Percentiles rank a stretch among this genome's conserved stretches.
Conservation (phyloP, 2,329 filamentous ascomycete species). For the Teratosphaeria epicoccoides region DNA sequence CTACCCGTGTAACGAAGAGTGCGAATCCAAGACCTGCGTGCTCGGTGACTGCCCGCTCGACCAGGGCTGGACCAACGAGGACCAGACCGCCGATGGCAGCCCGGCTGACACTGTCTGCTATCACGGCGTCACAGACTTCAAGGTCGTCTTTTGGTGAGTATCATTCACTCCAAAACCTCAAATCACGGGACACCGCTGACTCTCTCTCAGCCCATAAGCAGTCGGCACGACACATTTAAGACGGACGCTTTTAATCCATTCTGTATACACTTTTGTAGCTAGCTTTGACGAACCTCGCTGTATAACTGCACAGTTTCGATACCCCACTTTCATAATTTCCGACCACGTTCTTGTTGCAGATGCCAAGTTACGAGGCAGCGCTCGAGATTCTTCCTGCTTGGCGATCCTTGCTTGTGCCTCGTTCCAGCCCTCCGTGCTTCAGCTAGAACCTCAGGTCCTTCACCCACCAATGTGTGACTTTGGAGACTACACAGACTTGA, state of each 20-base stretch:
- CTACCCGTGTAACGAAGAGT: slow-evolving; percentile 12
- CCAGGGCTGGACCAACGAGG: slow-evolving; percentile 19
- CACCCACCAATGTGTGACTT: no score
- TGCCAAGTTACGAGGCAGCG: no score
- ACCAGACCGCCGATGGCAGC: slow-evolving; percentile 14
- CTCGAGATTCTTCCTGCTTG: no score
- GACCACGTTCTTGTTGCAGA: background rate
- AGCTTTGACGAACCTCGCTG: background rate
- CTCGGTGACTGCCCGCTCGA: slow-evolving; percentile 12
- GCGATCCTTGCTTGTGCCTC: no score
- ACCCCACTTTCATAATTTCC: background rate
- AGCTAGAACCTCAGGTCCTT: no score
- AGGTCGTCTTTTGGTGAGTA: slow-evolving; percentile 17
- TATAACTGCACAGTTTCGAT: background rate
- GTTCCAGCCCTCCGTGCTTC: no score
- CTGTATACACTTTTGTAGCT: background rate
- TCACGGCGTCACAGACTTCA: slow-evolving; percentile 19
- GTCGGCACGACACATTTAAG: background rate
- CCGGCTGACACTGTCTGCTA: slow-evolving; percentile 25
- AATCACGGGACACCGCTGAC: background rate
- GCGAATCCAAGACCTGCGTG: slow-evolving; percentile 17
- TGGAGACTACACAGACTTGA: no score
- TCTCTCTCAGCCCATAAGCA: background rate
- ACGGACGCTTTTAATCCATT: background rate
- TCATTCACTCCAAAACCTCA: background rate